phyloP scores from a whole-genome alignment of 176 grass and related monocot genomes.

The Hsuehochloa calcarea region DNA sequence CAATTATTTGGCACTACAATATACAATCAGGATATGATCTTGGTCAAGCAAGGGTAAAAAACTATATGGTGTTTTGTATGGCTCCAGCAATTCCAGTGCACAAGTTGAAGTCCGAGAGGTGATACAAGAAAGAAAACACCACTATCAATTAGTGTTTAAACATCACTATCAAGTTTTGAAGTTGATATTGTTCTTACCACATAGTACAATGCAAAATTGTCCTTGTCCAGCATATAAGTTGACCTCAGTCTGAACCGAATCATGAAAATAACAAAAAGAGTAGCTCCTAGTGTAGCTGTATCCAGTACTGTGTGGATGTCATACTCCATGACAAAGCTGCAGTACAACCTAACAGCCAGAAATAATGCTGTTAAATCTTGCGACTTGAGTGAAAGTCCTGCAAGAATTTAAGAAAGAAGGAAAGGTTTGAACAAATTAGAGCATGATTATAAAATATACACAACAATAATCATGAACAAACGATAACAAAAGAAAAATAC shows the following conservation, averaged over 20 bases:
- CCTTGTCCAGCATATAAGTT: conserved; percentile 95
- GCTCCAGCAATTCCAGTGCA: neutral
- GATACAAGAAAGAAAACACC: neutral
- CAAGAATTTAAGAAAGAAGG: conserved; percentile 28
- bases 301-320: conserved; percentile 98
- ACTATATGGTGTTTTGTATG: neutral
- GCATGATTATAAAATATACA: neutral
- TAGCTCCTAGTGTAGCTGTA: conserved; percentile 80
- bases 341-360: conserved; percentile 94
- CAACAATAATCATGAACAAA: neutral
- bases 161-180: neutral
- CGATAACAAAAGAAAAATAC: neutral
- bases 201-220: conserved; percentile 88
- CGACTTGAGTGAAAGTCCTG: conserved; percentile 93
- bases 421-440: conserved; percentile 15
- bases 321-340: conserved; percentile 99
- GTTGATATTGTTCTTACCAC: conserved; percentile 66
- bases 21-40: neutral
- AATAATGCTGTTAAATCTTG: conserved; percentile 96
- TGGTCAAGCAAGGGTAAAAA: neutral
- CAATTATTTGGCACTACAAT: neutral
- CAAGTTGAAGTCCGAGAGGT: neutral
- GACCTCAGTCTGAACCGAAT: conserved; percentile 91
- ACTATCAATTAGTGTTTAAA: neutral
- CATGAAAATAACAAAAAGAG: conserved; percentile 97